Evolutionary conservation across 768 basidiomycete species (phyloP), one percentile per base, ranked within the genome.

Genomic region (Suillus alpinus): DNA sequence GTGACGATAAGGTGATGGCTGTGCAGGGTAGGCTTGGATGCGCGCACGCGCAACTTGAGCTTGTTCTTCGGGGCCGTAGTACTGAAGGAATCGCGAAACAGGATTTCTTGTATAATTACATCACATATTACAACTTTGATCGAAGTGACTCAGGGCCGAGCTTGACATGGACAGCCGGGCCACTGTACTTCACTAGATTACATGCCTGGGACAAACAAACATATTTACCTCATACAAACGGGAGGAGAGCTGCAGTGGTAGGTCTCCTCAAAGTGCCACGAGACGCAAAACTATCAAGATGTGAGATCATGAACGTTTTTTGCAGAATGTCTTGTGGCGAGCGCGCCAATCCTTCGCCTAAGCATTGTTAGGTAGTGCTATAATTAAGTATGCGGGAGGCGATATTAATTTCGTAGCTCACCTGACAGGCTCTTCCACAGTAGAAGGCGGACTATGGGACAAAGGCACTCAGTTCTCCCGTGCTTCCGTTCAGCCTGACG

Each of bases 271-370:
- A 43, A 12, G 12, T 34, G 10, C 32, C 31, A 52, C 13, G 6
- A 34, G n/a, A 52, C 6, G 32, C n/a, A 26, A 29, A 26, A 47
- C 1, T 57, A 7, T 12, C 29, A 57, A 57, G 10, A 6, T n/a
- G 7, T 3, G 12, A 51, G 18, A 26, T 49, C 29, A 49, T 14
- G 47, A 16, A 37, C 49, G 23, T 29, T 46, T 59, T 36, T 65
- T 66, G 65, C 75, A 76, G 37, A 66, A 71, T 34, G 61, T 50
- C 65, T 72, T 73, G 62, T 75, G 74, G 26, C 70, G 68, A 41
- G 6, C 12, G 8, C 66, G 68, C 75, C 74, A 72, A 47, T 76
- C 74, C 4, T 52, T 56, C 9, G 12, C 47, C 72, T 73, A 34
- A 32, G 16, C 26, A 3, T 51, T 13, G 18, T 51, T 12, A 18